A percentile compares a stretch with the other conserved stretches of the same genome.
Conservation (phyloP, 2,329 filamentous ascomycete genomes). For the Stagonosporopsis cucurbitacearum region DNA sequence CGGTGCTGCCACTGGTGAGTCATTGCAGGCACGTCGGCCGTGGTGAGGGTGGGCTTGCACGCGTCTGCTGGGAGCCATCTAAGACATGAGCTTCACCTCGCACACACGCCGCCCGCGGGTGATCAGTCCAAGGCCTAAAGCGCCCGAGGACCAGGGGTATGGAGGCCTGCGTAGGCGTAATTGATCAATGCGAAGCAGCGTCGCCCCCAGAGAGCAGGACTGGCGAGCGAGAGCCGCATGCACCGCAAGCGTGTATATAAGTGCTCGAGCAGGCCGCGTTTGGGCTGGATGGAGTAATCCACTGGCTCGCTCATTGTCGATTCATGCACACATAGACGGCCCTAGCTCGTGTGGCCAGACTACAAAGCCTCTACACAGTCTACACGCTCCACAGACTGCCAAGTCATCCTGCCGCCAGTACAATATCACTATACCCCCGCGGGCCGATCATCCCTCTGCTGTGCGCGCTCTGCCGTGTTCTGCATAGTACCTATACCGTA, state of each 20-base stretch:
- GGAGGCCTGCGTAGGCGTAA: conserved; percentile 17
- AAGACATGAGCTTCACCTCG: conserved; percentile 19
- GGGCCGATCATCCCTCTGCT: conserved; percentile 26
- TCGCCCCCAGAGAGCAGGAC: background rate
- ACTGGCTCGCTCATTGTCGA: conserved; percentile 4
- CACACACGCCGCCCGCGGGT: conserved; percentile 21
- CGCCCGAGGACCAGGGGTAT: conserved; percentile 13
- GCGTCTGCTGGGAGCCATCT: conserved; percentile 14
- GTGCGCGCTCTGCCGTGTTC: too few relatives aligned
- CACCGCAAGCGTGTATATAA: conserved; percentile 15
- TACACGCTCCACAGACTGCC: too few relatives aligned
- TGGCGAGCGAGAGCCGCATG: conserved; percentile 19
- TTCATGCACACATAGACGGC: conserved; percentile 4
- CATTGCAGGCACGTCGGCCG: conserved; percentile 30
- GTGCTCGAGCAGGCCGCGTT: conserved; percentile 6
- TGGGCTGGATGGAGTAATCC: conserved; percentile 3
- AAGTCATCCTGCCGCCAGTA: too few relatives aligned
- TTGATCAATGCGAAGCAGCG: conserved; percentile 12
- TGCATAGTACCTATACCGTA: too few relatives aligned
- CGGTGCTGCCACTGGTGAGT: conserved; percentile 30
- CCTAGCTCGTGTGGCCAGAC: too few relatives aligned
- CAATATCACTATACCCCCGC: too few relatives aligned
- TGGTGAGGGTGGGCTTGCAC: conserved; percentile 10
- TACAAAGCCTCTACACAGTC: background rate
- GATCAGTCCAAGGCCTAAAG: conserved; percentile 17